Percentiles rank a stretch among this genome's conserved stretches.
phyloP scores from a whole-genome alignment of 306 rosid genomes.

The Biancaea sappan region DNA sequence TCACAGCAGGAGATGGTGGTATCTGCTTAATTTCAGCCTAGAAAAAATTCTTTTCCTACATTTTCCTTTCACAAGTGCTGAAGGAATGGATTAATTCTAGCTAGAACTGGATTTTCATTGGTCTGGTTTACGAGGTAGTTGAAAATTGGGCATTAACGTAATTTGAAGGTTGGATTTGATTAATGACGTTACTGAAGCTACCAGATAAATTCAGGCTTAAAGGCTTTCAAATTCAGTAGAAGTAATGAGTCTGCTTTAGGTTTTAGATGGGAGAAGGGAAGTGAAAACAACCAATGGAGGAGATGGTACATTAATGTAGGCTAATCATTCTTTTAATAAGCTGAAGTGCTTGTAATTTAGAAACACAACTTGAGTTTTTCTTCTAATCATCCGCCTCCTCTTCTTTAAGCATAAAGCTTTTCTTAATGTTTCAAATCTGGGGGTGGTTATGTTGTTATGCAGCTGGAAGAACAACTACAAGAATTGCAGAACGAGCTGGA shows the following conservation, averaged over 20 bases:
- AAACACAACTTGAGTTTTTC: too few species aligned
- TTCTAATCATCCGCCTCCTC: neutral
- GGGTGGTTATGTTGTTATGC: slow-evolving; percentile 35
- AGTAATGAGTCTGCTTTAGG: neutral
- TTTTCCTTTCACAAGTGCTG: slow-evolving; percentile 6
- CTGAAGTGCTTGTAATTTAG: neutral
- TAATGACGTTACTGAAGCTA: neutral
- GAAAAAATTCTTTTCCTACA: neutral
- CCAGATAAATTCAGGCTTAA: neutral
- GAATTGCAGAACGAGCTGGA: slow-evolving; percentile 58
- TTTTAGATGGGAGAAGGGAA: neutral
- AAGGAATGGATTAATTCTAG: slow-evolving; percentile 21
- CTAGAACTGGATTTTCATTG: slow-evolving; percentile 2
- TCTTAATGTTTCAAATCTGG: neutral
- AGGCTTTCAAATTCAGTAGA: neutral
- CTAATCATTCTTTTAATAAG: slow-evolving; percentile 6
- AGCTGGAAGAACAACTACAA: slow-evolving; percentile 57
- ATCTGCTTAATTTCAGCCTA: neutral
- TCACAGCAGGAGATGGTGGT: slow-evolving; percentile 1
- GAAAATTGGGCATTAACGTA: neutral
- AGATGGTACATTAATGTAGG: neutral
- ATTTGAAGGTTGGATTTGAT: neutral
- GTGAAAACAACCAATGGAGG: neutral
- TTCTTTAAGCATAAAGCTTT: neutral
- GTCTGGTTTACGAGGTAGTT: slow-evolving; percentile 3